Evolutionary conservation across 805 yeast genomes (phyloP).

Genomic region (Diddensiella caesifluorescens): DNA sequence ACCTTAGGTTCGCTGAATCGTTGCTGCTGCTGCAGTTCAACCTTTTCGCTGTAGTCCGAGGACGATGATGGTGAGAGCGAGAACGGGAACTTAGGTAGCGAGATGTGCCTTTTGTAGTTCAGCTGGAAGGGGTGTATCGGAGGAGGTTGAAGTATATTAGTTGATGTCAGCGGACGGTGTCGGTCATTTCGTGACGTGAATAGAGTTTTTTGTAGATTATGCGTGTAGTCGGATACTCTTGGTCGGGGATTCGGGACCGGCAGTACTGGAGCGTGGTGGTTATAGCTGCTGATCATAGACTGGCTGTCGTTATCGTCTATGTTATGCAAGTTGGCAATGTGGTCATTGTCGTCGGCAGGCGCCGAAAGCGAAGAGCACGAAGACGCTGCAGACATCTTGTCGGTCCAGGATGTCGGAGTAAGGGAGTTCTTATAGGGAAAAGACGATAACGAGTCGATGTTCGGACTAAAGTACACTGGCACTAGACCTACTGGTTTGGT

Average conservation of each 20-base stretch:
- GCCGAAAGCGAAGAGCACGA: neutral
- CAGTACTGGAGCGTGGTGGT: too few relatives aligned
- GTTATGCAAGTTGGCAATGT: too few relatives aligned
- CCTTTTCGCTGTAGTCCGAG: neutral
- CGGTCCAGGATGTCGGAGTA: constrained; percentile 18
- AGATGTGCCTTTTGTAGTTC: neutral
- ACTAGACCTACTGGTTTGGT: constrained; percentile 16
- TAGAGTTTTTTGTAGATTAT: neutral
- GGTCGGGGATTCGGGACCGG: neutral
- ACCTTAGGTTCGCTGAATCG: neutral
- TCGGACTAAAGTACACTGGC: constrained; percentile 25
- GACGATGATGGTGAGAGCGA: too few relatives aligned
- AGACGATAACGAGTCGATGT: constrained; percentile 23
- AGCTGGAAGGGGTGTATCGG: constrained; percentile 1
- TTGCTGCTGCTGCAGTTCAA: neutral
- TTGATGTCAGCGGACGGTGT: neutral
- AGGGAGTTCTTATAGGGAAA: constrained; percentile 29
- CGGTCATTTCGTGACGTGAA: neutral
- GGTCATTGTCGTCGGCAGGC: neutral
- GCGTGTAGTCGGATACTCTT: neutral
- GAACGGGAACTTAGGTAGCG: neutral
- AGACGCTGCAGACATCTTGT: neutral
- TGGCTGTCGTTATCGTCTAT: neutral
- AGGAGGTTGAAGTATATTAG: neutral
- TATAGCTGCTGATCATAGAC: neutral